Base-by-base conservation (phyloP, 176 grass and related monocot species). In the Oryza australiensis region DNA sequence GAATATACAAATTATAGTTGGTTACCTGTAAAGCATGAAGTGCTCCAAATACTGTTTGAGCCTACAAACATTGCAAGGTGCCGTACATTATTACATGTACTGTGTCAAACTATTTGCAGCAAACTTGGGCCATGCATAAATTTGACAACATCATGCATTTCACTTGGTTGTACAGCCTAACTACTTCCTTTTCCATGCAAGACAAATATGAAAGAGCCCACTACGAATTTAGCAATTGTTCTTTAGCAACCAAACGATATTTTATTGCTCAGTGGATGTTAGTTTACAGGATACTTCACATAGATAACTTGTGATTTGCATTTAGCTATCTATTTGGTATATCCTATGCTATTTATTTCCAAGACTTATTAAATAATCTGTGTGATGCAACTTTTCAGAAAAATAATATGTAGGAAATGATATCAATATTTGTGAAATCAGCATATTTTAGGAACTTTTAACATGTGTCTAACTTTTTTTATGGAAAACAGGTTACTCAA, bases 1-100 rank as follows among this genome's bases (percentile, higher is more conserved):
- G 23, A 67, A 18, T 40, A 16, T 26, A 73, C 66, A 74, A 18
- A 62, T 80, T 16, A 22, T 81, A 45, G 57, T 32, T 88, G 74
- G 43, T 93, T 95, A 98, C 95, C 88, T 98, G 80, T 34, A 98
- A 91, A 45, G 88, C 92, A 80, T 98, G 90, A 78, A 98, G 82
- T 84, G 92, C 92, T 70, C 95, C 95, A 65, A 86, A 98, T 80
- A 98, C 86, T 74, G 95, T 98, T 91, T 88, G 85, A 88, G 95
- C 90, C 95, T 98, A 76, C 68, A 98, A 88, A 86, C 74, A 68
- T 83, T 72, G n/a, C 60, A 69, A 88, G 42, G 35, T 59, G 23
- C 20, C 28, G 74, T 82, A 26, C 76, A 43, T 86, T 80, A 59
- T 32, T 67, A 66, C 18, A 32, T 65, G 7, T 65, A 34, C 29